phyloP scores from a whole-genome alignment of 495 filamentous ascomycete genomes.

The Penicillium lividum region DNA sequence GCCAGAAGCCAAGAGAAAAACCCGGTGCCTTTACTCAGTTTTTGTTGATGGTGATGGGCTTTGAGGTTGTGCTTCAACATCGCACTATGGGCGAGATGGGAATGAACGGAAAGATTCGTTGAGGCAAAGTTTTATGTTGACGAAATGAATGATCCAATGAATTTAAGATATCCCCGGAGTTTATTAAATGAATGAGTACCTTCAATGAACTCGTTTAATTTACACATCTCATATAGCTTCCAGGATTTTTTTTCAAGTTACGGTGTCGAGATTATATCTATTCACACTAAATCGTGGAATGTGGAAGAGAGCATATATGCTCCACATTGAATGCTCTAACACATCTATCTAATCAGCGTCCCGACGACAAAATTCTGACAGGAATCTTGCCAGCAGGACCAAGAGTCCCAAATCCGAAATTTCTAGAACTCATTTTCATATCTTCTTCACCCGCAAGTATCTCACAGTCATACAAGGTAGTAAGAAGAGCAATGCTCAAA shows the following conservation, averaged over 20 bases:
- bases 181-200: no score
- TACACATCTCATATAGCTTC: no score
- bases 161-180: neutral
- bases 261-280: no score
- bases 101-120: neutral
- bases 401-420: neutral
- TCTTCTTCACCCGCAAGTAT: neutral
- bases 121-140: neutral
- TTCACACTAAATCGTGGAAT: no score
- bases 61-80: constrained; percentile 6
- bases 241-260: no score
- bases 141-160: neutral
- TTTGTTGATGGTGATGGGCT: constrained; percentile 3
- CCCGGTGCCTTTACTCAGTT: constrained; percentile 1
- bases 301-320: no score
- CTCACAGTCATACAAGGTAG: neutral
- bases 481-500: neutral
- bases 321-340: no score
- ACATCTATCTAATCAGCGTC: no score
- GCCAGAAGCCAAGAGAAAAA: neutral
- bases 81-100: neutral
- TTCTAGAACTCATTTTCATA: neutral
- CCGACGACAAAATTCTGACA: neutral
- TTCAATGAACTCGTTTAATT: no score
- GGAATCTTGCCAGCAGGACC: neutral